Conservation (phyloP, 192 early-diverging fungal genomes). For the Backusella macrospora region DNA sequence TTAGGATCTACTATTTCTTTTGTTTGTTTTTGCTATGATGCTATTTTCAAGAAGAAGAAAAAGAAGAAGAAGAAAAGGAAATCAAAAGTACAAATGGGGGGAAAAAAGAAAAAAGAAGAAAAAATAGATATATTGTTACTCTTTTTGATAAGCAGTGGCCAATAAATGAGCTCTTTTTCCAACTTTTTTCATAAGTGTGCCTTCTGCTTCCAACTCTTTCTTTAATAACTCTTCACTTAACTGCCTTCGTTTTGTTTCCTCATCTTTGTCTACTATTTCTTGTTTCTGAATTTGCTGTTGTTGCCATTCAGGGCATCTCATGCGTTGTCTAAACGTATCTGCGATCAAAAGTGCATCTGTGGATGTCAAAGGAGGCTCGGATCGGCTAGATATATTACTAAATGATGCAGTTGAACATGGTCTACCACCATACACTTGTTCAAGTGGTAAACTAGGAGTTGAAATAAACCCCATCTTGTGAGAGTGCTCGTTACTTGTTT, state of each 20-base stretch:
- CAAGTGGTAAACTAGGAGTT: background rate
- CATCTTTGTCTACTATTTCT: background rate
- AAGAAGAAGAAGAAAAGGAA: background rate
- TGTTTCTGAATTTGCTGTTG: slow-evolving; percentile 18
- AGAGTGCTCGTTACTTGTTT: background rate
- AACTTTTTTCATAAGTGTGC: slow-evolving; percentile 35
- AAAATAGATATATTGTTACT: background rate
- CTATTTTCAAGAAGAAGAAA: no score
- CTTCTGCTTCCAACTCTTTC: slow-evolving; percentile 36
- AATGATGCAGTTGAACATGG: slow-evolving; percentile 13
- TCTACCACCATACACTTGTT: slow-evolving; percentile 4
- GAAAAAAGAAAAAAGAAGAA: background rate
- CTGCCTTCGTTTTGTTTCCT: slow-evolving; percentile 23
- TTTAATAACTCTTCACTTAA: slow-evolving; percentile 30
- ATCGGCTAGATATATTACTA: slow-evolving; percentile 33
- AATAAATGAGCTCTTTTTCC: slow-evolving; percentile 29
- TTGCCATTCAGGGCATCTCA: slow-evolving; percentile 42
- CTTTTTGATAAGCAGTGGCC: background rate
- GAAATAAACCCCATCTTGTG: background rate
- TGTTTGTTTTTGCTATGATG: no score
- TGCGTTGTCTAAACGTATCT: slow-evolving; percentile 39
- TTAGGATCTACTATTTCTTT: no score
- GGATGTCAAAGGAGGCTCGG: slow-evolving; percentile 34
- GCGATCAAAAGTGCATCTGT: slow-evolving; percentile 41
- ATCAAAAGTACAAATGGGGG: background rate